Base-by-base conservation (phyloP, 805 yeast species). In the Lipomyces kockii region DNA sequence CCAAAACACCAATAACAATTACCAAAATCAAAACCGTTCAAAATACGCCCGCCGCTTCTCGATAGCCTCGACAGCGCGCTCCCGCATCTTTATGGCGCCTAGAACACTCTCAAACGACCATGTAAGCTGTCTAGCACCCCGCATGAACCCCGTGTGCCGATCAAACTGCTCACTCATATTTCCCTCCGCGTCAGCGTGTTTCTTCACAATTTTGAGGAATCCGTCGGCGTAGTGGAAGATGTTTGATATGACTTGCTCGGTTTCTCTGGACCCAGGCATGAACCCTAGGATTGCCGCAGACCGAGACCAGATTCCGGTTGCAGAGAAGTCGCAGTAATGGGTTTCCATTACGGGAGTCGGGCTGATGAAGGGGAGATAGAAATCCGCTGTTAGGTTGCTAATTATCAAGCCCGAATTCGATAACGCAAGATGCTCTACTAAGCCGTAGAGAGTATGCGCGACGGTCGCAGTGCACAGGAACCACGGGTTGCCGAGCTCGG, bases 401-500 rank as follows among this genome's bases (percentile, higher is more conserved):
- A 68, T 64, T 25, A 46, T 39, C 17, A 67, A 56, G 11, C 58
- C 60, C 53, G 46, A 58, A 25, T 62, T 71, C 20, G 67, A 62
- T 12, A 43, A 35, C 12, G 70, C 71, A 34, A 78, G 71, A 70
- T 76, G 67, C 58, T 72, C 73, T 0, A 77, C 79, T 9, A 78
- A 63, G 7, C 67, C 62, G 62, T 76, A 78, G 53, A 78, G 52
- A 22, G 67, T 68, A 53, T 80, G 76, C 0, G 81, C 78, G 9
- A 79, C 76, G 17, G 78, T 68, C 2, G 80, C 74, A 1, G 82
- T 80, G 49, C 79, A 76, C 66, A 93, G 84, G 75, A 92, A 92
- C 98, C 98, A 93, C 5, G 98, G 98, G 74, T 93, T 92, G 2
- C 97, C 98, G 73, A 88, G 91, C 39, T 88, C 82, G 0, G 86